A percentile compares a stretch with the other conserved stretches of the same genome.
Evolutionary conservation across 495 filamentous ascomycete genomes (phyloP).

Genomic region (Neurospora discreta): DNA sequence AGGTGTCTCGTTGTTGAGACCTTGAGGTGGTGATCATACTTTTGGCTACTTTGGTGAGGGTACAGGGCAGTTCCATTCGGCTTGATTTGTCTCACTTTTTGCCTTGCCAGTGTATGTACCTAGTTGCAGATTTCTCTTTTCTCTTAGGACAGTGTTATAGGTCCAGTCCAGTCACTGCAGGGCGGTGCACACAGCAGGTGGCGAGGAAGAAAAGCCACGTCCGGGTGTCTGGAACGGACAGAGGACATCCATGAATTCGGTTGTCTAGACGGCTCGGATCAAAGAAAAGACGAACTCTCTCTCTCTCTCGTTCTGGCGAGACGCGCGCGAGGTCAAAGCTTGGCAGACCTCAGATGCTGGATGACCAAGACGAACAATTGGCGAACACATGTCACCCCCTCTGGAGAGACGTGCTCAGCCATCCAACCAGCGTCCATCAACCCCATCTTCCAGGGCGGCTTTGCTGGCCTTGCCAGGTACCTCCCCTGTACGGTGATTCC

Average conservation of each 20-base stretch:
- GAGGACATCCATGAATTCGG: too few relatives aligned
- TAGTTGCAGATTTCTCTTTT: neutral
- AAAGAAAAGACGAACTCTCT: neutral
- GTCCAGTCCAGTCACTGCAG: too few relatives aligned
- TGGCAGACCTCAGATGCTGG: neutral
- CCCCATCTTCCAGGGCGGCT: neutral
- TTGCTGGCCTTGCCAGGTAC: neutral
- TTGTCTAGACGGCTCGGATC: neutral
- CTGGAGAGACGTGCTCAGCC: neutral
- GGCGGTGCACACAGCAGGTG: neutral
- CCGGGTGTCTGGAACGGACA: neutral
- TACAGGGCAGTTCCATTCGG: neutral
- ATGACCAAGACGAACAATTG: neutral
- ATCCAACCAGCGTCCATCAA: neutral
- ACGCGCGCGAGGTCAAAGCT: neutral
- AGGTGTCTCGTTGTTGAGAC: neutral
- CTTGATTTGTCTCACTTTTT: neutral
- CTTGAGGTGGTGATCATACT: too few relatives aligned
- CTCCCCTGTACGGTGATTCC: neutral
- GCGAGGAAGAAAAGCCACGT: neutral
- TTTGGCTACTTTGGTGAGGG: too few relatives aligned
- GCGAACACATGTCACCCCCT: neutral
- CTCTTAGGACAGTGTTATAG: too few relatives aligned
- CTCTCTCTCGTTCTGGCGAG: too few relatives aligned
- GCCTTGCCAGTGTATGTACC: neutral